Percentiles rank a stretch among this genome's conserved stretches.
phyloP scores from a whole-genome alignment of 2,329 filamentous ascomycete genomes.

The Diaporthe sp. region DNA sequence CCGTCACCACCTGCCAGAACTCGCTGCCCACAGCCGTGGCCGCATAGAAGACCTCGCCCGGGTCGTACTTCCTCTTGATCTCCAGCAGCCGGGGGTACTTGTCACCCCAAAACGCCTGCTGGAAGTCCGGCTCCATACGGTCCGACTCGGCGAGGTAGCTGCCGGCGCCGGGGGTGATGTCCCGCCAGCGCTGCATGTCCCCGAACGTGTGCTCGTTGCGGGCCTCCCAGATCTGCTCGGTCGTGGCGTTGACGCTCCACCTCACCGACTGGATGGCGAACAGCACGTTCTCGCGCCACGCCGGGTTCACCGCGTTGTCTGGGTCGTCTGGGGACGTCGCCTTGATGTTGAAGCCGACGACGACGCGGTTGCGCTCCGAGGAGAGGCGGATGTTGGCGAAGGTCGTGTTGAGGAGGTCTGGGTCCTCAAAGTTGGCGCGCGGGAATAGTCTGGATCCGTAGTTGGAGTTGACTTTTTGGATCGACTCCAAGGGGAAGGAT shows the following conservation, averaged over 20 bases:
- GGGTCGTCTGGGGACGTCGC: slow-evolving; percentile 35
- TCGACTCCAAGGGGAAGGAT: slow-evolving; percentile 39
- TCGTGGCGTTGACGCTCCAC: slow-evolving; percentile 5
- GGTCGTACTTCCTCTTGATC: slow-evolving; percentile 53
- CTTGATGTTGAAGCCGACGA: slow-evolving; percentile 22
- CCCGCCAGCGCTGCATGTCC: slow-evolving; percentile 39
- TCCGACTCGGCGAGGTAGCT: slow-evolving; percentile 51
- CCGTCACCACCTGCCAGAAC: slow-evolving; percentile 41
- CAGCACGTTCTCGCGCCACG: slow-evolving; percentile 56
- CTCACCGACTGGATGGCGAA: slow-evolving; percentile 47
- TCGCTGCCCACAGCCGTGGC: slow-evolving; percentile 41
- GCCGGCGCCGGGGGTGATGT: slow-evolving; percentile 42
- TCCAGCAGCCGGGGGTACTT: slow-evolving; percentile 43
- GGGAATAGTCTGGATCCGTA: slow-evolving; percentile 48
- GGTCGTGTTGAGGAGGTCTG: slow-evolving; percentile 43
- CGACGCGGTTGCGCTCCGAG: neutral
- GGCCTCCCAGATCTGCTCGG: slow-evolving; percentile 37
- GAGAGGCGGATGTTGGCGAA: slow-evolving; percentile 38
- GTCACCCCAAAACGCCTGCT: slow-evolving; percentile 44
- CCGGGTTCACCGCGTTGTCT: slow-evolving; percentile 58
- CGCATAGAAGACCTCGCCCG: slow-evolving; percentile 49
- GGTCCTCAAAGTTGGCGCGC: slow-evolving; percentile 45
- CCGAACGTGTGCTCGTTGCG: slow-evolving; percentile 40
- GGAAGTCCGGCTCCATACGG: slow-evolving; percentile 43
- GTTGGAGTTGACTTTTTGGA: slow-evolving; percentile 37